Evolutionary conservation across 345 rosid species (phyloP), one percentile per base, ranked within the genome.

Genomic region (Boechera stricta): DNA sequence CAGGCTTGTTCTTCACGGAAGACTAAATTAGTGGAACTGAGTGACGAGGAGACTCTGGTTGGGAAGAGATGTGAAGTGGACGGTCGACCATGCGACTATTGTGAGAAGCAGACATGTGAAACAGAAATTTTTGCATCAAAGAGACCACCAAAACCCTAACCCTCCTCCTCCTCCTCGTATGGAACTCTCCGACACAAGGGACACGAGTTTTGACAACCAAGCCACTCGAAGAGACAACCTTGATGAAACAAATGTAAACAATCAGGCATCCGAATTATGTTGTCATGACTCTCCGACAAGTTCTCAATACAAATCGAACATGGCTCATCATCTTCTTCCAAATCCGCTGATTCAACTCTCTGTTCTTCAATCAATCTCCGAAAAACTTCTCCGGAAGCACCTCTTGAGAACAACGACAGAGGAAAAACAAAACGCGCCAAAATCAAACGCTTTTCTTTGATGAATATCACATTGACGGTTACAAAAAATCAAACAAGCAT

Each of bases 21-120:
- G 2, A 31, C 32, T 31, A 31, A 31, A 31, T 3, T 31, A 28
- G 29, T 28, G 29, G 3, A 28, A 28, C 29, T 28, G 29, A 31
- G 36, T 33, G 36, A 33, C 36, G 5, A 33, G 36, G 81, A 84
- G 69, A 60, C 73, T 5, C 41, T 77, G 24, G 80, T 52, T 56
- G 71, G 54, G 68, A 93, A 83, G 91, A 89, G 77, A 85, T 33
- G 36, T 33, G 36, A 5, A 33, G 68, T 80, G 26, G 47, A 71
- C 62, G 69, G 63, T 26, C 45, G 44, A 72, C 82, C 78, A 73
- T 60, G 67, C 63, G 82, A 59, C 35, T 67, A 48, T 8, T 15
- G 53, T 73, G 67, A 75, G 79, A 75, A 75, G 3, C 29, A 28
- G 29, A 28, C 29, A 28, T 28, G 29, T 28, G 29, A 28, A 28